Evolutionary conservation across 129 eudicot genomes (phyloP), one percentile per base, ranked within the genome.

Genomic region (Centaurea solstitialis): DNA sequence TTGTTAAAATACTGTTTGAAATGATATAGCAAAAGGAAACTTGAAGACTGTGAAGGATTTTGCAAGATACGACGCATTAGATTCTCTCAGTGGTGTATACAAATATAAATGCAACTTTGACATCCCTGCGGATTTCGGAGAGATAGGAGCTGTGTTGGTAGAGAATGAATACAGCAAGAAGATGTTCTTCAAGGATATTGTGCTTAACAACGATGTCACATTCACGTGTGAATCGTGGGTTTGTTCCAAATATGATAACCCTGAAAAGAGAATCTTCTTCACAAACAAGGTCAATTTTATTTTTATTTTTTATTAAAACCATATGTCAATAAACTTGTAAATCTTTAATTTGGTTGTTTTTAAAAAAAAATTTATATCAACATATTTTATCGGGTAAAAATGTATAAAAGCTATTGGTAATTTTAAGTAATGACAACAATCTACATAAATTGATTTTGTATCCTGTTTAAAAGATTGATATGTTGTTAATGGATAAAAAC

Each of bases 141-240:
- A 79, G 70, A 75, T 93, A 21, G 97, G 97, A 10, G 97, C 90
- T 3, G 66, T 93, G 0, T 7, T 85, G 12, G 84, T 93, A 0
- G 93, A 90, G 73, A 93, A 93, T 68, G 88, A 89, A 7, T 91
- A 90, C 81, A 88, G 64, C 41, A 85, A 75, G 10, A 92, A 93
- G 79, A 88, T 90, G 87, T 84, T 50, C 78, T 53, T 92, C 18
- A 79, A 74, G 72, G 77, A 39, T 13, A 85, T 93, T 10, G 82
- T 88, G 6, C 72, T 81, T 3, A 0, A 20, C 45, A 89, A 87
- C 15, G 3, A 33, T 1, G 4, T 90, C 26, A 72, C 53, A 9
- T 13, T 90, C 17, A 70, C 83, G 0, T 92, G 97, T 35, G 76
- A 90, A 5, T 90, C 97, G 0, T 92, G 94, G 94, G 75, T 90